Evolutionary conservation across 1,139 yeast genomes (phyloP).

Genomic region (Yamadazyma aaseri): DNA sequence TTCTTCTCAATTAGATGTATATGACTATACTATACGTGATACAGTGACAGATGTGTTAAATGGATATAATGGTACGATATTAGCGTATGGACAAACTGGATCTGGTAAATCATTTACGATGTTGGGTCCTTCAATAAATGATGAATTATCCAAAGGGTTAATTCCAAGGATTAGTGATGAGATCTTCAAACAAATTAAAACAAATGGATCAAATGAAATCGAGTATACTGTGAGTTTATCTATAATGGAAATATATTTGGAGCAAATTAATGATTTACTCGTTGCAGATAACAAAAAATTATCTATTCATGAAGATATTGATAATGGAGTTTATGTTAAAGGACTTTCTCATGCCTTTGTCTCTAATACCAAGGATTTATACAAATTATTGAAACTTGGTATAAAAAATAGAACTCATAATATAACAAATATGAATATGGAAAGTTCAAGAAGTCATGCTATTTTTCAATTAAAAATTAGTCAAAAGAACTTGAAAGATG

Average conservation of each 20-base stretch:
- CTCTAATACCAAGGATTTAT: conserved; percentile 57
- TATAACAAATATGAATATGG: conserved; percentile 70
- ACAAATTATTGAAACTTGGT: conserved; percentile 56
- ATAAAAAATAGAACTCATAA: conserved; percentile 54
- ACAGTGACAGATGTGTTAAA: conserved; percentile 67
- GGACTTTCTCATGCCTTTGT: conserved; percentile 66
- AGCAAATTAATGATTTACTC: conserved; percentile 64
- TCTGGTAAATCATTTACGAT: conserved; percentile 85
- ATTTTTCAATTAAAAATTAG: conserved; percentile 67
- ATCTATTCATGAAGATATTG: conserved; percentile 64
- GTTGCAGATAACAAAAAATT: conserved; percentile 32
- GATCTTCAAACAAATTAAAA: conserved; percentile 53
- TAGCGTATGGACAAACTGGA: conserved; percentile 90
- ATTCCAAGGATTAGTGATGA: conserved; percentile 73
- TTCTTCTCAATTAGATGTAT: conserved; percentile 59
- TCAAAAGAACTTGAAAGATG: conserved; percentile 57
- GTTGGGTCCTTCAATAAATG: conserved; percentile 63
- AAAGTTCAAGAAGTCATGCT: conserved; percentile 81
- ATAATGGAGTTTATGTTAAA: conserved; percentile 67
- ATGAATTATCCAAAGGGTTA: conserved; percentile 48
- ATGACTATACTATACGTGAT: conserved; percentile 55
- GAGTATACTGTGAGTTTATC: conserved; percentile 72
- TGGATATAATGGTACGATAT: conserved; percentile 83
- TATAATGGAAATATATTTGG: conserved; percentile 82
- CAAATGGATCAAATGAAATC: conserved; percentile 47